Evolutionary conservation across 192 early-diverging fungal species (phyloP), one percentile per base, ranked within the genome.

Genomic region (Phlyctochytrium planicorne): DNA sequence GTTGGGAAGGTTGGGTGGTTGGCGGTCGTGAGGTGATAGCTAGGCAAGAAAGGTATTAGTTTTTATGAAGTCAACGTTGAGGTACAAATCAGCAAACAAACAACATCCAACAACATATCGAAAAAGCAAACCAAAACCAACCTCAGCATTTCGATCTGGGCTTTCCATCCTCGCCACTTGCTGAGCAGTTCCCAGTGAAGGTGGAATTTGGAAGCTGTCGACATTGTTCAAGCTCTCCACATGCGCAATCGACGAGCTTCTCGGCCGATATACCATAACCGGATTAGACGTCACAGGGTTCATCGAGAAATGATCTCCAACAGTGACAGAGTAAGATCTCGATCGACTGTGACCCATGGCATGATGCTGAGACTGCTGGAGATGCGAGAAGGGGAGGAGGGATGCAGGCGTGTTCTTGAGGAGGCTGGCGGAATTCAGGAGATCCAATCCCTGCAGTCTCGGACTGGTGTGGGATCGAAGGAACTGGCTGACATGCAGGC

Each of bases 261-360:
- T 47, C 6, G 40, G 40, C 40, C 40, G 6, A 20, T 47, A 47
- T 20, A 47, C 40, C 40, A 20, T 6, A 6, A 47, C 40, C 10
- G 6, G 6, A n/a, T n/a, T n/a, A n/a, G n/a, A n/a, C n/a, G n/a
- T n/a, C n/a, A n/a, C n/a, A n/a, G 20, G 20, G 40, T 20, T 47
- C 40, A 47, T 47, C 40, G 40, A 47, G 40, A 47, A 47, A 20
- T 6, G 20, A 47, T 76, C 73, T 0, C 73, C 75, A 20, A 70
- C 68, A 33, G 72, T 66, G 20, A 76, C 73, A 27, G 67, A 70
- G 23, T 76, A 70, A 2, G 72, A 65, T 10, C 72, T 47, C 20
- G 40, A 47, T 20, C 40, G 6, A 20, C 40, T 47, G 20, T 47
- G 40, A 47, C 40, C 40, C 40, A 47, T 47, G 6, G 10, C 40